Percentiles rank a stretch among this genome's conserved stretches.
Conservation (phyloP, 805 yeast species). For the Saccharomycopsis capsularis region DNA sequence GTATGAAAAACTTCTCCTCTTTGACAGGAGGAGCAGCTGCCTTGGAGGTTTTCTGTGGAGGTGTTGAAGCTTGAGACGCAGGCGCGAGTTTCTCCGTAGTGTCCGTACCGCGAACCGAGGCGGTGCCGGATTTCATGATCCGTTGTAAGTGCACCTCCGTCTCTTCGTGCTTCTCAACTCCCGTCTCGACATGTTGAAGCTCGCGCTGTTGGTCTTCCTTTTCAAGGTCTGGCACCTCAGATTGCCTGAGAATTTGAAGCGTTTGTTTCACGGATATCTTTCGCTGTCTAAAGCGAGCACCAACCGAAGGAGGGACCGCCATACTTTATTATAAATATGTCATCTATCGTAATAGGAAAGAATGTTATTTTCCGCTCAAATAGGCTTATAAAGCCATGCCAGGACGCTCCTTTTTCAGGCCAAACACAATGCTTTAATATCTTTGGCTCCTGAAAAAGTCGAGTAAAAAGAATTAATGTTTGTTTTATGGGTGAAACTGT, state of each 20-base stretch:
- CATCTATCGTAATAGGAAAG: not conserved
- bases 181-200: constrained; percentile 85
- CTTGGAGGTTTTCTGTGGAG: not conserved
- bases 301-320: constrained; percentile 21
- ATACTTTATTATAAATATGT: constrained; percentile 3
- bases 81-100: not conserved
- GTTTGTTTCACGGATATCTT: constrained; percentile 90
- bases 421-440: not conserved
- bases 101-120: not conserved
- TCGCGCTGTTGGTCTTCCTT: constrained; percentile 75
- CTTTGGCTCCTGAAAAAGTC: not conserved
- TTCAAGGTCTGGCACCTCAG: constrained; percentile 76
- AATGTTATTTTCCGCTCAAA: not conserved
- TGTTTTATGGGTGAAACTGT: not conserved
- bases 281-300: constrained; percentile 83
- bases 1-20: constrained; percentile 54
- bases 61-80: not conserved
- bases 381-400: not conserved
- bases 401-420: not conserved
- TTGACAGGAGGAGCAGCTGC: constrained; percentile 10
- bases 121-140: constrained; percentile 73
- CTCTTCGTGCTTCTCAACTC: constrained; percentile 96
- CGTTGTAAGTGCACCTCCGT: constrained; percentile 93
- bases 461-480: not conserved
- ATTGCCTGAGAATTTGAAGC: constrained; percentile 66